Evolutionary conservation across 2,329 filamentous ascomycete species (phyloP).

Genomic region (Alternaria conjuncta): DNA sequence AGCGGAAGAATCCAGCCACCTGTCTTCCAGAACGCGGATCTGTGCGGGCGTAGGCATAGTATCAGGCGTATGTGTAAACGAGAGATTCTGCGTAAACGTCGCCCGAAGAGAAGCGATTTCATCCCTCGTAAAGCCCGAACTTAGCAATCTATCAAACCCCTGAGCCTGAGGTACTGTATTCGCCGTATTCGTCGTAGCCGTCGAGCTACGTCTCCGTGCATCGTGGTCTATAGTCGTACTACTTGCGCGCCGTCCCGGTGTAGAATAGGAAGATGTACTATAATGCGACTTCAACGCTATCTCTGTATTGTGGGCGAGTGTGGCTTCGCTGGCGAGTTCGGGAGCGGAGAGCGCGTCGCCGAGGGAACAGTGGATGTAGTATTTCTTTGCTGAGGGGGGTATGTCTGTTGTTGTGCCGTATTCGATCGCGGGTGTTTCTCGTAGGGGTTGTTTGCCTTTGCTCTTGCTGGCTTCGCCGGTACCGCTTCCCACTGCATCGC

Average conservation of each 20-base stretch:
- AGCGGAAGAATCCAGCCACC: conserved; percentile 79
- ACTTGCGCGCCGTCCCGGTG: conserved; percentile 20
- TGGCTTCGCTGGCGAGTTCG: conserved; percentile 74
- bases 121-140: conserved; percentile 78
- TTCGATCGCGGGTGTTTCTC: conserved; percentile 49
- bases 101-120: conserved; percentile 86
- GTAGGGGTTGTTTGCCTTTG: conserved; percentile 72
- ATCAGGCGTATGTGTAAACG: conserved; percentile 82
- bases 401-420: conserved; percentile 23
- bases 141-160: conserved; percentile 86
- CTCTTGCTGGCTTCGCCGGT: conserved; percentile 47
- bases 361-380: conserved; percentile 96
- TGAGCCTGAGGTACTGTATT: conserved; percentile 73
- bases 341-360: conserved; percentile 71
- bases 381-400: conserved; percentile 54
- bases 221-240: conserved; percentile 13
- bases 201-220: conserved; percentile 25
- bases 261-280: conserved; percentile 10
- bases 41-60: conserved; percentile 82
- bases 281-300: conserved; percentile 42
- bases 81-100: conserved; percentile 87
- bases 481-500: conserved; percentile 21
- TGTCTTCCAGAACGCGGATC: conserved; percentile 80
- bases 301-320: conserved; percentile 49
- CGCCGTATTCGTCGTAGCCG: conserved; percentile 53